Evolutionary conservation across 1,139 yeast genomes (phyloP).

Genomic region (Spathaspora sp.): DNA sequence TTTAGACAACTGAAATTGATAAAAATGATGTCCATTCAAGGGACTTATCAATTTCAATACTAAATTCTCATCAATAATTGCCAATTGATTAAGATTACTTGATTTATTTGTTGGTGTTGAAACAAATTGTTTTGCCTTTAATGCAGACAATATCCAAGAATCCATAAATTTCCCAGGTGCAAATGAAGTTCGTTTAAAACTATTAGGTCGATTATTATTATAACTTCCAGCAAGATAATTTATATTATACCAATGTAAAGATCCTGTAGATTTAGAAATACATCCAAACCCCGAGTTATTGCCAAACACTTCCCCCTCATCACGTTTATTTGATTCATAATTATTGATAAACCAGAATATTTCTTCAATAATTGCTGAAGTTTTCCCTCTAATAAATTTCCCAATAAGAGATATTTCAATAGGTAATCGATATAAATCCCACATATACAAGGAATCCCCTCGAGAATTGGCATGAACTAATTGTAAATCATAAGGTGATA

Average conservation of each 20-base stretch:
- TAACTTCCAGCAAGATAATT: slow-evolving; percentile 38
- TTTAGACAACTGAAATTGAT: slow-evolving; percentile 47
- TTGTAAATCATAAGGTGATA: slow-evolving; percentile 63
- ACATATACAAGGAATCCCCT: slow-evolving; percentile 63
- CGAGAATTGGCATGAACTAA: slow-evolving; percentile 56
- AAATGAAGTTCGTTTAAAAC: slow-evolving; percentile 13
- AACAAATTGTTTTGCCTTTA: slow-evolving; percentile 31
- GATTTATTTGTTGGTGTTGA: slow-evolving; percentile 22
- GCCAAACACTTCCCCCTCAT: slow-evolving; percentile 20
- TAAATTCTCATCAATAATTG: slow-evolving; percentile 34
- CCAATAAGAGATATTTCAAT: slow-evolving; percentile 55
- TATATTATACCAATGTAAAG: slow-evolving; percentile 61
- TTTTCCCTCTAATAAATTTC: slow-evolving; percentile 62
- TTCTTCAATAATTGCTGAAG: slow-evolving; percentile 53
- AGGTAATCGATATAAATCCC: slow-evolving; percentile 62
- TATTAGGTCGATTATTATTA: slow-evolving; percentile 27
- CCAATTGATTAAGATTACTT: slow-evolving; percentile 31
- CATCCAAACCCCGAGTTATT: slow-evolving; percentile 52
- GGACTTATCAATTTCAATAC: slow-evolving; percentile 44
- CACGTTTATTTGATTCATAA: slow-evolving; percentile 10
- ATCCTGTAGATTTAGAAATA: slow-evolving; percentile 55
- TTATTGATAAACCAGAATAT: slow-evolving; percentile 53
- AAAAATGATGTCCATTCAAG: slow-evolving; percentile 41
- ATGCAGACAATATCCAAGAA: slow-evolving; percentile 42
- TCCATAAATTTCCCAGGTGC: slow-evolving; percentile 23